phyloP scores from a whole-genome alignment of 129 eudicot genomes.

The Saposhnikovia divaricata region DNA sequence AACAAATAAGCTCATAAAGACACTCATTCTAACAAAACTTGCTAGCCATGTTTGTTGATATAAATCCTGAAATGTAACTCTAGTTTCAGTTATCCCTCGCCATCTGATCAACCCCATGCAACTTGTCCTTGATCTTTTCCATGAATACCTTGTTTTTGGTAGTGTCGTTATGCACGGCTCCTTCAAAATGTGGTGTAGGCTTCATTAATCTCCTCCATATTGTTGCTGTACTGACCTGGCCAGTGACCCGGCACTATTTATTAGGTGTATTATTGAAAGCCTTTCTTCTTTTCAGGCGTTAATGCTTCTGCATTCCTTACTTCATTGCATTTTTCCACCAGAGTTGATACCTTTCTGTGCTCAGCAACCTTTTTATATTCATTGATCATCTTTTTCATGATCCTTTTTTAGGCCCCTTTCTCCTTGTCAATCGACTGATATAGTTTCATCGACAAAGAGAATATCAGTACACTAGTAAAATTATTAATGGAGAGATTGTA shows the following conservation, averaged over 20 bases:
- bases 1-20: no score
- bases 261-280: conserved; percentile 33
- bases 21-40: neutral
- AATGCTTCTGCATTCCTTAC: conserved; percentile 10
- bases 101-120: conserved; percentile 34
- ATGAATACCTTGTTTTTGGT: conserved; percentile 42
- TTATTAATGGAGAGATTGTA: no score
- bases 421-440: neutral
- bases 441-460: no score
- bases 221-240: conserved; percentile 33
- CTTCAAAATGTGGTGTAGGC: conserved; percentile 10
- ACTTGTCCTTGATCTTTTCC: conserved; percentile 47
- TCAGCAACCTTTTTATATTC: conserved; percentile 4
- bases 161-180: conserved; percentile 10
- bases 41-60: neutral
- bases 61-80: neutral
- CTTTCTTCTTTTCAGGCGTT: conserved; percentile 36
- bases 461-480: no score
- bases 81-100: conserved; percentile 17
- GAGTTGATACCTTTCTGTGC: neutral
- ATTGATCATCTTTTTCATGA: conserved; percentile 10
- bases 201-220: conserved; percentile 11
- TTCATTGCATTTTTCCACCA: conserved; percentile 2
- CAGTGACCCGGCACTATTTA: conserved; percentile 24
- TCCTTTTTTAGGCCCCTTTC: conserved; percentile 28